Base-by-base conservation (phyloP, 176 grass and related monocot species). In the Bonia amplexicaulis region DNA sequence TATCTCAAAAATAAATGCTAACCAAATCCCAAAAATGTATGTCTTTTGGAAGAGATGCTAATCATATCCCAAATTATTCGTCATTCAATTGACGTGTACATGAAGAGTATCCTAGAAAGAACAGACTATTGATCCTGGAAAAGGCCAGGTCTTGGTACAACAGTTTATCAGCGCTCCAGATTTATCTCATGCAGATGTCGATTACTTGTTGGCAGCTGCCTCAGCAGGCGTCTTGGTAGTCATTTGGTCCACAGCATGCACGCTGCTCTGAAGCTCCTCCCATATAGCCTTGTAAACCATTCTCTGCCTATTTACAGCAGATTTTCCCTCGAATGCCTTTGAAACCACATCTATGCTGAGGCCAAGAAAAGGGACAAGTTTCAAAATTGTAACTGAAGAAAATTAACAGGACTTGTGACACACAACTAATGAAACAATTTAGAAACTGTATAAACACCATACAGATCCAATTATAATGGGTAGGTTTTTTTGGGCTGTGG, bases 241-340 rank as follows among this genome's bases (percentile, higher is more conserved):
- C 96, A 98, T 98, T 78, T 98, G 85, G 74, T 98, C 93, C 49
- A 98, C 96, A 33, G 96, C 96, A 84, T 98, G 96, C 73, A 98
- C 85, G 2, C 83, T 92, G 84, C 87, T 90, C 66, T 98, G 91
- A 73, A 98, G 93, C 88, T 98, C 96, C 69, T 92, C 91, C 96
- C 96, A 95, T 88, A 95, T 98, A 69, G 86, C 96, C 84, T 98
- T 93, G 81, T 98, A 98, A 55, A 98, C 96, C 96, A 98, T 95
- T 84, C 93, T 93, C 80, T 98, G 96, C 77, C 96, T 89, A 75
- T 95, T 93, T 77, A 98, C 91, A 16, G 91, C 55, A 52, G 93
- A 90, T 74, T 98, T 84, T 27, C 96, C 96, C 59, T 95, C 96
- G 6, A 98, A 98, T 60, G 74, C 87, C 82, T 98, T 95, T 2